A percentile compares a stretch with the other conserved stretches of the same genome.
Conservation (phyloP, 371 early-diverging fungal species). For the Apophysomyces trapeziformis region DNA sequence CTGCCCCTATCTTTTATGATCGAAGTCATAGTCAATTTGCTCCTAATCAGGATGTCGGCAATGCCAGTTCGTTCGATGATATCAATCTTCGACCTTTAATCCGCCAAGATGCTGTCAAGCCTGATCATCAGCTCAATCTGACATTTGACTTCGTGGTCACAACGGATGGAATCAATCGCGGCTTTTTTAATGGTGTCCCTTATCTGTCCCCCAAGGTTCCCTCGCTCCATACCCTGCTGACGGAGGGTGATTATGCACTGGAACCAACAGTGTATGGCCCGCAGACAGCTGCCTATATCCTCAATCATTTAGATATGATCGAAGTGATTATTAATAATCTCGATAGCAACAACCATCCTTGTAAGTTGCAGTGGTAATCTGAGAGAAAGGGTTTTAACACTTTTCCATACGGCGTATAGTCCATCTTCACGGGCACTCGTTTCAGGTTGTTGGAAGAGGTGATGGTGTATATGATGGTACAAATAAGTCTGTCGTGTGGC, state of each 20-base stretch:
- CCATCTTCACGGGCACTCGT: slow-evolving; percentile 69
- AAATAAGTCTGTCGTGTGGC: slow-evolving; percentile 32
- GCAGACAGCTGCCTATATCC: slow-evolving; percentile 53
- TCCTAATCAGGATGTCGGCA: slow-evolving; percentile 36
- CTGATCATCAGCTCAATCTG: slow-evolving; percentile 58
- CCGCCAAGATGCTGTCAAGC: slow-evolving; percentile 37
- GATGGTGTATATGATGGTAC: slow-evolving; percentile 48
- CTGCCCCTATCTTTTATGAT: slow-evolving; percentile 61
- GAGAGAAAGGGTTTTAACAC: background rate
- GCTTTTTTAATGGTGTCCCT: slow-evolving; percentile 80
- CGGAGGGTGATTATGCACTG: slow-evolving; percentile 59
- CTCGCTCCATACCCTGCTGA: slow-evolving; percentile 68
- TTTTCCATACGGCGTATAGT: slow-evolving; percentile 16
- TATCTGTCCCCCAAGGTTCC: slow-evolving; percentile 74
- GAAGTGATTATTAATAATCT: slow-evolving; percentile 68
- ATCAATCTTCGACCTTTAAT: slow-evolving; percentile 47
- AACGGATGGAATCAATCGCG: slow-evolving; percentile 79
- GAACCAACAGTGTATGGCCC: slow-evolving; percentile 68
- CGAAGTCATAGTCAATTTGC: slow-evolving; percentile 37
- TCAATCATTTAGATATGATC: slow-evolving; percentile 55
- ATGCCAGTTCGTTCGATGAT: slow-evolving; percentile 54
- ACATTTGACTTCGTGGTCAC: slow-evolving; percentile 67
- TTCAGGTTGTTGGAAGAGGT: slow-evolving; percentile 61
- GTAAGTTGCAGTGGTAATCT: slow-evolving; percentile 24
- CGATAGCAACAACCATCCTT: slow-evolving; percentile 47